Evolutionary conservation across 1,139 yeast species (phyloP).

Genomic region (Candida labiduridarum): DNA sequence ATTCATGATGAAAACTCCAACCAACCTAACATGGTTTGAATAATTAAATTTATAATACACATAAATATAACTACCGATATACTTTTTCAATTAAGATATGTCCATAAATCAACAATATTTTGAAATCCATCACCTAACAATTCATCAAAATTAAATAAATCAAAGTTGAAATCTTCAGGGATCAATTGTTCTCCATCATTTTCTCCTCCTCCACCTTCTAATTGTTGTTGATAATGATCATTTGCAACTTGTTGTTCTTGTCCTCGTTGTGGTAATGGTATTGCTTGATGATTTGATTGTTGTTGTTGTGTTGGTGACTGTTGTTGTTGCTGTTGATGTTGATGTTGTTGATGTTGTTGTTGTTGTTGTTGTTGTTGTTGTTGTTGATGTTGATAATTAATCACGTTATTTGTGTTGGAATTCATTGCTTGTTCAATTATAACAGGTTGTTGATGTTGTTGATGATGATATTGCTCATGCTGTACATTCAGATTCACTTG

Average conservation of each 20-base stretch:
- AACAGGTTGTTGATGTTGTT: neutral
- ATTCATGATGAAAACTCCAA: too few relatives aligned
- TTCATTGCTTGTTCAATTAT: too few relatives aligned
- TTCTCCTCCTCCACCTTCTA: too few relatives aligned
- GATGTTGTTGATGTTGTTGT: neutral
- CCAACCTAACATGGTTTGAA: too few relatives aligned
- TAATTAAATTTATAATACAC: neutral
- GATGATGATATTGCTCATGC: neutral
- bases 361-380: neutral
- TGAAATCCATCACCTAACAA: constrained; percentile 5
- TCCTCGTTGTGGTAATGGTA: neutral
- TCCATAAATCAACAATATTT: constrained; percentile 6
- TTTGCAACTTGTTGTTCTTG: neutral
- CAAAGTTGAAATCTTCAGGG: constrained; percentile 2
- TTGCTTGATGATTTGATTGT: neutral
- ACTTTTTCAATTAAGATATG: neutral
- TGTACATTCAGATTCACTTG: neutral
- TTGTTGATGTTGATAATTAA: neutral
- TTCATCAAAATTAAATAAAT: constrained; percentile 4
- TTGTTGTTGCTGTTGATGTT: neutral
- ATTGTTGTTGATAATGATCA: neutral
- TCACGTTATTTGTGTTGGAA: constrained; percentile 2
- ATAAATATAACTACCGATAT: neutral
- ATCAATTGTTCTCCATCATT: neutral
- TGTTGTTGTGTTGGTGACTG: too few relatives aligned